phyloP scores from a whole-genome alignment of 495 filamentous ascomycete genomes.

The Chaetomidium leptoderma region DNA sequence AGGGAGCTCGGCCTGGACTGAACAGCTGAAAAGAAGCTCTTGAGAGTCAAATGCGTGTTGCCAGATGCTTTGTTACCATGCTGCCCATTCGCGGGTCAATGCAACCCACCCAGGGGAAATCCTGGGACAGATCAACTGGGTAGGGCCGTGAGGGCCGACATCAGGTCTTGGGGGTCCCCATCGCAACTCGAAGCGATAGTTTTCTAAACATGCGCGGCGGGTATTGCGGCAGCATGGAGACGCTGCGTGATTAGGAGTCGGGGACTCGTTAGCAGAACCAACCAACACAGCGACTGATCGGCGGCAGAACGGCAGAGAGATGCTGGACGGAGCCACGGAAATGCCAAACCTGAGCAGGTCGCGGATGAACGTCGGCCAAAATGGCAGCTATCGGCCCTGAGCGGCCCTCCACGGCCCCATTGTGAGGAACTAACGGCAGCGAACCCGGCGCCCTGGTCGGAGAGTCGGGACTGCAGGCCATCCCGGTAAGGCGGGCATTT shows the following conservation, averaged over 20 bases:
- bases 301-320: background rate
- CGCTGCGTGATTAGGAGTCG: background rate
- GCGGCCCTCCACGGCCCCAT: too few relatives aligned
- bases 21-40: too few relatives aligned
- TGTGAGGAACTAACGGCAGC: conserved; percentile 17
- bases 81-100: background rate
- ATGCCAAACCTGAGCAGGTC: background rate
- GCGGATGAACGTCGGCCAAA: conserved; percentile 13
- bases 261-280: background rate
- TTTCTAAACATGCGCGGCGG: background rate
- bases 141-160: conserved; percentile 7
- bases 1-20: background rate
- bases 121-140: too few relatives aligned
- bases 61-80: background rate
- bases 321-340: background rate
- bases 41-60: background rate
- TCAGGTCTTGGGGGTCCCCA: background rate
- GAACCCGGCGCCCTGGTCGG: conserved; percentile 14
- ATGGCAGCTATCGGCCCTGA: background rate
- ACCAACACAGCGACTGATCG: background rate
- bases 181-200: background rate
- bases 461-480: conserved; percentile 8
- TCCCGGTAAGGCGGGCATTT: background rate
- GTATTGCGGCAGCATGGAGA: background rate
- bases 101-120: background rate